These are phyloP conservation scores for Vitis rotundifolia DNA, from an alignment of 164 flowering plant genomes.

Conservation along the genomic window DNA sequence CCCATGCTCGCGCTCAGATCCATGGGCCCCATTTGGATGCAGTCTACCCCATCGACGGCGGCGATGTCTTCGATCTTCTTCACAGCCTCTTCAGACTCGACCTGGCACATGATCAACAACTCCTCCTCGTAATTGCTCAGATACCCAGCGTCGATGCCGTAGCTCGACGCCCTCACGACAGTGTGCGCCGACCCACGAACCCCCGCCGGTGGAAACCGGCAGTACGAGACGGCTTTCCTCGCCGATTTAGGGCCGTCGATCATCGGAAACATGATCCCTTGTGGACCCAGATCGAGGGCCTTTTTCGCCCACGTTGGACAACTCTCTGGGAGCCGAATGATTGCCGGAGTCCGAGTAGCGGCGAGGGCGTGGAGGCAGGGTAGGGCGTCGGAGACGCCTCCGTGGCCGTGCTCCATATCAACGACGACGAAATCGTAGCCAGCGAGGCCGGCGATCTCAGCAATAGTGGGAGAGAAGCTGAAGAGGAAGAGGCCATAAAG, in stretches of 20 bases:
- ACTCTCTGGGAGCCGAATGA: slow-evolving; percentile 75
- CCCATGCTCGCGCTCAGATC: slow-evolving; percentile 91
- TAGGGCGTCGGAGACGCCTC: slow-evolving; percentile 73
- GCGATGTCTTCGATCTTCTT: slow-evolving; percentile 73
- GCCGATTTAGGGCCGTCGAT: slow-evolving; percentile 62
- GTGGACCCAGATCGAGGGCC: slow-evolving; percentile 91
- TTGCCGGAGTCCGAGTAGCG: slow-evolving; percentile 61
- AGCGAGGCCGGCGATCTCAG: slow-evolving; percentile 81
- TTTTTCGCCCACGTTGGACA: slow-evolving; percentile 80
- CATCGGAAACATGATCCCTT: slow-evolving; percentile 96
- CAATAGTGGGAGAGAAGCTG: slow-evolving; percentile 79
- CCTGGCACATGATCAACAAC: slow-evolving; percentile 86
- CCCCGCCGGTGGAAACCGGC: slow-evolving; percentile 81
- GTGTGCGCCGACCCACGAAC: slow-evolving; percentile 89
- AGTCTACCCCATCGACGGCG: slow-evolving; percentile 86
- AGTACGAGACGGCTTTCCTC: slow-evolving; percentile 67
- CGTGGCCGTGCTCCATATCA: slow-evolving; percentile 94
- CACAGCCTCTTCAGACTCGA: slow-evolving; percentile 69
- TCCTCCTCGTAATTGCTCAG: slow-evolving; percentile 63
- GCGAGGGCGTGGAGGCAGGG: slow-evolving; percentile 74
- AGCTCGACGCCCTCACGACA: slow-evolving; percentile 71
- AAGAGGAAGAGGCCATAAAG: slow-evolving; percentile 90
- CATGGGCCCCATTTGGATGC: slow-evolving; percentile 91
- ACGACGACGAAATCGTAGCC: slow-evolving; percentile 91
- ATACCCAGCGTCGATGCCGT: slow-evolving; percentile 81